Conservation (phyloP, 345 rosid genomes). For the Lumnitzera littorea region DNA sequence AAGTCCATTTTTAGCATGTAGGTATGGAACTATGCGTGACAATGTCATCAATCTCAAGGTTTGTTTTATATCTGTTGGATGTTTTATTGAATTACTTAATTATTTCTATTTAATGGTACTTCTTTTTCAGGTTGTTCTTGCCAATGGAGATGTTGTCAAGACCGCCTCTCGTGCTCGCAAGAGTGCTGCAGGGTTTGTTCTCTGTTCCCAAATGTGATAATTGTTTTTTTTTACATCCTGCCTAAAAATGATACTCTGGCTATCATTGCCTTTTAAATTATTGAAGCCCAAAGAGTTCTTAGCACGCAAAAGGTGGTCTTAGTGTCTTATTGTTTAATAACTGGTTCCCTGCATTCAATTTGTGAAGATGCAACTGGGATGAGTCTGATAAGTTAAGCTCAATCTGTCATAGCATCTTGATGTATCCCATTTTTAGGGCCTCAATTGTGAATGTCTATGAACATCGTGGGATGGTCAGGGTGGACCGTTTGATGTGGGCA, state of each 20-base stretch:
- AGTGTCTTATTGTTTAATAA: no score
- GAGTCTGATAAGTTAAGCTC: no score
- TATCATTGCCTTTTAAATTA: no score
- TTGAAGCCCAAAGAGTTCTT: no score
- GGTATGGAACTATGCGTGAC: slow-evolving; percentile 98
- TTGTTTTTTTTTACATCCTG: neutral
- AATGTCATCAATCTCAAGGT: slow-evolving; percentile 94
- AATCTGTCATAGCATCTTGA: no score
- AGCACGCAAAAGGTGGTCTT: no score
- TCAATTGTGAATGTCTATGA: no score
- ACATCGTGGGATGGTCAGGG: no score
- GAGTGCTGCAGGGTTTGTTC: slow-evolving; percentile 89
- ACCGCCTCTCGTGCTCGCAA: slow-evolving; percentile 98
- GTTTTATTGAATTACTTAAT: slow-evolving; percentile 3
- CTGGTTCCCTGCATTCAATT: no score
- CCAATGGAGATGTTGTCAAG: slow-evolving; percentile 86
- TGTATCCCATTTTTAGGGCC: no score
- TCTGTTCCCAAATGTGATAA: slow-evolving; percentile 11
- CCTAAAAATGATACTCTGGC: neutral
- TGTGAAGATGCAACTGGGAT: no score
- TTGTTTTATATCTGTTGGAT: slow-evolving; percentile 16
- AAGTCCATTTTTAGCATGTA: slow-evolving; percentile 49
- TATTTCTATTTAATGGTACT: slow-evolving; percentile 17
- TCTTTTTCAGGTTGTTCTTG: slow-evolving; percentile 67
- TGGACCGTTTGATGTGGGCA: no score